phyloP scores from a whole-genome alignment of 2,329 filamentous ascomycete genomes.

The Rutstroemia sp. region DNA sequence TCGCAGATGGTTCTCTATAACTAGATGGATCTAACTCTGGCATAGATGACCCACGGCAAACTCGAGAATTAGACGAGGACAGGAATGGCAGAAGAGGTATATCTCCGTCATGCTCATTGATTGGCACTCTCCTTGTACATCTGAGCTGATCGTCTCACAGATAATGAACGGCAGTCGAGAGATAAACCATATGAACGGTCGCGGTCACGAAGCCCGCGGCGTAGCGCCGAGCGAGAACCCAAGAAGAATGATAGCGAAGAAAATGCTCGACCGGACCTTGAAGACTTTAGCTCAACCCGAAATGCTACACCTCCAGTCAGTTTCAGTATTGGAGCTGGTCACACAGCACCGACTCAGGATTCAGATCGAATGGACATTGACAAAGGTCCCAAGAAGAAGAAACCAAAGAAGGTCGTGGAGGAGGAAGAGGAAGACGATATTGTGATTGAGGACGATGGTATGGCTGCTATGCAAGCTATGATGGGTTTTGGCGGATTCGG shows the following conservation, averaged over 20 bases:
- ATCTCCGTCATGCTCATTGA: not conserved
- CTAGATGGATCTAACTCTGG: conserved; percentile 9
- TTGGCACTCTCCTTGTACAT: conserved; percentile 3
- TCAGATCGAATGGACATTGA: conserved; percentile 29
- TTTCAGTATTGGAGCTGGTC: conserved; percentile 23
- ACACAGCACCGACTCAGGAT: conserved; percentile 16
- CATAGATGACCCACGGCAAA: not conserved
- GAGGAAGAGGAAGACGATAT: conserved; percentile 43
- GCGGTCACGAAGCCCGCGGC: conserved; percentile 12
- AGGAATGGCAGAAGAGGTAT: conserved; percentile 9
- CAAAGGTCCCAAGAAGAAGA: conserved; percentile 22
- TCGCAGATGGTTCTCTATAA: conserved; percentile 5
- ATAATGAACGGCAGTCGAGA: conserved; percentile 16
- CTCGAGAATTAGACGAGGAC: conserved; percentile 1
- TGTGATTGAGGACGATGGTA: conserved; percentile 55
- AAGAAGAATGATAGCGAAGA: conserved; percentile 12
- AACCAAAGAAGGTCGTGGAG: conserved; percentile 11
- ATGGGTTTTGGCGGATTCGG: conserved; percentile 89
- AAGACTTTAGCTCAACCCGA: conserved; percentile 15
- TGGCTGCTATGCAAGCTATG: conserved; percentile 69
- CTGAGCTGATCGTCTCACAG: conserved; percentile 16
- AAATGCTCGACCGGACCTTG: conserved; percentile 12
- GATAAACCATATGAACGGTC: conserved; percentile 17
- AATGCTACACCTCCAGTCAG: conserved; percentile 25
- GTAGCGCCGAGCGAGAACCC: conserved; percentile 10